Evolutionary conservation across 1,284 basidiomycete species (phyloP).

Genomic region (Rhizopogon parksii): DNA sequence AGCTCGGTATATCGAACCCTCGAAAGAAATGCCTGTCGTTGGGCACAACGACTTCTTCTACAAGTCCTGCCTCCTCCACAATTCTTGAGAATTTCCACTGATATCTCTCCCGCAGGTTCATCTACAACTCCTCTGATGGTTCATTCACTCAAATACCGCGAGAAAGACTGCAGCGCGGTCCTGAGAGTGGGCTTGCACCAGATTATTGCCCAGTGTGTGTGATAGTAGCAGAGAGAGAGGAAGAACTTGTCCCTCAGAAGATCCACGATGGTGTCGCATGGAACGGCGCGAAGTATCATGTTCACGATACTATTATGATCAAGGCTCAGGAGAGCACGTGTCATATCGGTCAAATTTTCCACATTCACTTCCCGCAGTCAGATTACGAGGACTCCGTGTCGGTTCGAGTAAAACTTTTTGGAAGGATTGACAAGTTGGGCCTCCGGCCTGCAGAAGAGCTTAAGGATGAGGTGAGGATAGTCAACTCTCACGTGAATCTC

Average conservation of each 20-base stretch:
- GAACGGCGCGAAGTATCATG: conserved; percentile 41
- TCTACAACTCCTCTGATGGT: conserved; percentile 23
- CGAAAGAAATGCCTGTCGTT: conserved; percentile 14
- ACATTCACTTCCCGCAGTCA: conserved; percentile 12
- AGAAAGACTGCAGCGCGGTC: conserved; percentile 7
- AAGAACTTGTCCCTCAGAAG: conserved; percentile 20
- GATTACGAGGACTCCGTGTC: conserved; percentile 2
- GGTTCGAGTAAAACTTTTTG: conserved; percentile 28
- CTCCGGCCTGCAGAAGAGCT: conserved; percentile 21
- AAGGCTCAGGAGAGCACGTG: conserved; percentile 32
- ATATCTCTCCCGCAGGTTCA: conserved; percentile 12
- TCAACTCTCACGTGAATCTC: not conserved
- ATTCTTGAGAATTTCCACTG: not conserved
- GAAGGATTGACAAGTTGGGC: conserved; percentile 28
- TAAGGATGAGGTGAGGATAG: conserved; percentile 33
- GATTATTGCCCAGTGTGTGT: conserved; percentile 49
- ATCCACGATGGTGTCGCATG: conserved; percentile 36
- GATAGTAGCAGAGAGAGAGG: conserved; percentile 23
- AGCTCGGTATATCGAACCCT: conserved; percentile 30
- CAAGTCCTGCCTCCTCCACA: conserved; percentile 32
- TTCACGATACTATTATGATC: conserved; percentile 50
- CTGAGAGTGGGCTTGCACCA: conserved; percentile 24
- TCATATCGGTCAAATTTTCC: conserved; percentile 31
- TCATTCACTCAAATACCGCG: conserved; percentile 29
- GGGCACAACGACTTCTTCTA: conserved; percentile 47